phyloP scores from a whole-genome alignment of 345 rosid genomes.

The Bruguiera sexangula region DNA sequence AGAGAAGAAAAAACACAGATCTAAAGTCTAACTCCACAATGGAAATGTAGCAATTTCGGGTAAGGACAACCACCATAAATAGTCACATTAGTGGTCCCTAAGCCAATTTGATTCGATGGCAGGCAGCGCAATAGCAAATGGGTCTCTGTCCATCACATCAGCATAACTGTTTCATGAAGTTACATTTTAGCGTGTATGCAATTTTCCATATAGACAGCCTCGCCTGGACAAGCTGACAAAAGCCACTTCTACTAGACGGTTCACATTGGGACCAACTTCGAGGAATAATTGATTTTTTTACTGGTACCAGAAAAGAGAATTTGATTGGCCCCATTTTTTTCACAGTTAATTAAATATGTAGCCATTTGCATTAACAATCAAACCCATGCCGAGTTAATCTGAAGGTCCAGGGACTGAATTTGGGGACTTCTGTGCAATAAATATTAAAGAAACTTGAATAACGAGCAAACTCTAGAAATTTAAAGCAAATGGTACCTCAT shows the following conservation, averaged over 20 bases:
- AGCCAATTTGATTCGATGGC: constrained; percentile 1
- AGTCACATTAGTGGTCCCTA: constrained; percentile 22
- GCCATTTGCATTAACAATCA: too few species aligned
- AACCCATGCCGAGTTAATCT: too few species aligned
- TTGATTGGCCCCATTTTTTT: constrained; percentile 11
- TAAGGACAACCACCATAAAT: constrained; percentile 24
- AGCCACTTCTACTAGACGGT: constrained; percentile 4
- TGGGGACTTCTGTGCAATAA: too few species aligned
- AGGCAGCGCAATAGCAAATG: not conserved
- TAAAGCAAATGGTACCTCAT: too few species aligned
- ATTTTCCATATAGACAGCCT: constrained; percentile 10
- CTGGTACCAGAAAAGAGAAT: not conserved
- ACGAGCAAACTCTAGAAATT: too few species aligned
- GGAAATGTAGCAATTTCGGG: constrained; percentile 17
- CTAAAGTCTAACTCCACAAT: not conserved
- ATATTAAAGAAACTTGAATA: too few species aligned
- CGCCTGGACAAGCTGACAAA: constrained; percentile 15
- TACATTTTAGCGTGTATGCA: not conserved
- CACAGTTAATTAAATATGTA: too few species aligned
- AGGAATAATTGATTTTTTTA: constrained; percentile 16
- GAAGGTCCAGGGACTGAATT: too few species aligned
- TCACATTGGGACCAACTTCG: constrained; percentile 27
- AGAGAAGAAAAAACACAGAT: not conserved
- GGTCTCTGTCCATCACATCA: constrained; percentile 19
- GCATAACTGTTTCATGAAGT: constrained; percentile 1